Base-by-base conservation (phyloP, 1,284 basidiomycete genomes). In the Cutaneotrichosporon sp. region DNA sequence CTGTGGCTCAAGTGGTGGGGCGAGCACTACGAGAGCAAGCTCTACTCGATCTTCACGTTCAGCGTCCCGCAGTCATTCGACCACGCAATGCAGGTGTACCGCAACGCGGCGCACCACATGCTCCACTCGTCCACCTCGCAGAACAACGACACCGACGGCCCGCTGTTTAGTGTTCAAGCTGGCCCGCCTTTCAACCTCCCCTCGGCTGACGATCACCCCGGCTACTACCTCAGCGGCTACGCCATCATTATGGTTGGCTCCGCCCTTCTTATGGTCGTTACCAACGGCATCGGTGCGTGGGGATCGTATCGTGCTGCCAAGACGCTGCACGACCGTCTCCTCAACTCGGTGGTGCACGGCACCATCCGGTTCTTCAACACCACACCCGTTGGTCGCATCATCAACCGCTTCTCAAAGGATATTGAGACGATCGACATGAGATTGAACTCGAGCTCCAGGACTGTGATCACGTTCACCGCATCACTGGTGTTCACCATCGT, bases 361-460 rank as follows among this genome's bases (percentile, higher is more conserved):
- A 74, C 77, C 16, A 69, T 80, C 55, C 71, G 79, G 14, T 80
- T 79, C 68, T 79, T 77, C 69, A 77, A 76, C 59, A 72, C 73
- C 16, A 80, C 77, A 8, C 79, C 79, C 0, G 65, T 75, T 16
- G 79, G 89, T 14, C 82, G 89, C 31, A 89, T 91, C 66, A 82
- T 91, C 58, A 90, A 90, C 71, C 84, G 90, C 25, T 91, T 91
- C 78, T 89, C 88, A 1, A 83, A 87, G 81, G 91, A 93, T 72
- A 84, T 92, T 46, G 88, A 90, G 73, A 89, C 87, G 0, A 87
- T 92, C 52, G 90, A 92, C 72, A 81, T 83, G 0, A 86, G 86
- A 0, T 79, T 92, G n/a, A 86, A 87, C 9, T 79, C 83, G 10
- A 88, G 89, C 1, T 78, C 92, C 27, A 86, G 89, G 65, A 83